A percentile compares a stretch with the other conserved stretches of the same genome.
These are phyloP conservation scores for Aspergillus sclerotialis DNA, from an alignment of 2,329 filamentous ascomycete species.

Conservation along the genomic window DNA sequence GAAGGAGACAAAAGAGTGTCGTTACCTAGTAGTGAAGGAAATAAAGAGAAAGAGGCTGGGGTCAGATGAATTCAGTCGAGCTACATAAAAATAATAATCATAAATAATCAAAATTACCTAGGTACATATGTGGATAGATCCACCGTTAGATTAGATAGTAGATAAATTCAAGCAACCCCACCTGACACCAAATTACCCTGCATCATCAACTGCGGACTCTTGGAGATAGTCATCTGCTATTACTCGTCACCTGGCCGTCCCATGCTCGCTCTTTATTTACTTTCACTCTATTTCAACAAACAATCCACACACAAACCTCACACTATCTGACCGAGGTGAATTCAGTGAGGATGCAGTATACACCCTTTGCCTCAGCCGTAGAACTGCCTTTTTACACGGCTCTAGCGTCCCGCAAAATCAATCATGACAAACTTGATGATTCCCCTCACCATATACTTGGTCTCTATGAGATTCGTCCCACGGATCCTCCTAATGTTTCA, in stretches of 20 bases:
- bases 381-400: slow-evolving; percentile 92
- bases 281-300: no score
- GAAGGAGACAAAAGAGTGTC: not conserved
- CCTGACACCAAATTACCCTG: not conserved
- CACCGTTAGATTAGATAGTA: no score
- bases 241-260: not conserved
- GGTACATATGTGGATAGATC: no score
- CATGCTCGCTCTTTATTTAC: not conserved
- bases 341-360: slow-evolving; percentile 79
- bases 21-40: no score
- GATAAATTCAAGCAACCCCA: no score
- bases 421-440: slow-evolving; percentile 94
- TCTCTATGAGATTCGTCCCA: slow-evolving; percentile 74
- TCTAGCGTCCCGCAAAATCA: slow-evolving; percentile 88
- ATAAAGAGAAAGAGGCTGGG: no score
- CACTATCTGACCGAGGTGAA: no score
- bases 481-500: slow-evolving; percentile 65
- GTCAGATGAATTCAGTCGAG: no score
- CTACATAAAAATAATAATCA: no score
- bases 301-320: no score
- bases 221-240: not conserved
- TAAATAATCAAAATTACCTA: no score
- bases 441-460: slow-evolving; percentile 81
- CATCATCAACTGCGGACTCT: not conserved
- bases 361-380: slow-evolving; percentile 87